Conservation (phyloP, 169 alveolate species). For the Pseudocohnilembus persalinus region DNA sequence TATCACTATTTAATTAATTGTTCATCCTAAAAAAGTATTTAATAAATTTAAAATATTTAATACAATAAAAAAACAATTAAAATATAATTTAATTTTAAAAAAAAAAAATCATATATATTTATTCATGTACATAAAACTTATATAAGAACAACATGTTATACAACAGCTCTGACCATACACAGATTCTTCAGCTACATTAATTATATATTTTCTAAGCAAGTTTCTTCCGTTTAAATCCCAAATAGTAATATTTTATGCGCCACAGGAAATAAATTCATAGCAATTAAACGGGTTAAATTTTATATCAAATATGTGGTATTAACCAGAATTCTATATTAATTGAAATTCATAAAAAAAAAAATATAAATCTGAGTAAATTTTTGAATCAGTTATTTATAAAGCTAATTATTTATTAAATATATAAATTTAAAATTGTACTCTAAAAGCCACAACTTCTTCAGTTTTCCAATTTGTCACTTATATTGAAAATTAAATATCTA, state of each 20-base stretch:
- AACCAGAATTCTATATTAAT: conserved; percentile 53
- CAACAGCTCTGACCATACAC: conserved; percentile 32
- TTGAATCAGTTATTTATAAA: not conserved
- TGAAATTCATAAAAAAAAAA: too few species aligned
- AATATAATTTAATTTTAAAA: too few species aligned
- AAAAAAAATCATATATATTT: too few species aligned
- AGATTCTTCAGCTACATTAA: conserved; percentile 31
- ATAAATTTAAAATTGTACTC: conserved; percentile 4
- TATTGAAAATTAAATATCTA: conserved; percentile 69
- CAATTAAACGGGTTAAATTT: conserved; percentile 65
- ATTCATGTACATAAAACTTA: conserved; percentile 22
- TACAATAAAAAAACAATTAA: too few species aligned
- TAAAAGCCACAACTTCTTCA: conserved; percentile 63
- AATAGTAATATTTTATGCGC: conserved; percentile 69
- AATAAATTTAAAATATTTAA: too few species aligned
- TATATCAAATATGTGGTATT: conserved; percentile 66
- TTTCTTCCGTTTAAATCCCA: conserved; percentile 75
- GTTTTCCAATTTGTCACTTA: conserved; percentile 67
- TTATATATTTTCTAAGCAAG: conserved; percentile 36
- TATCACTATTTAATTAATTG: conserved; percentile 68
- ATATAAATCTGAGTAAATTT: not conserved
- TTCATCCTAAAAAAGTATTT: conserved; percentile 37
- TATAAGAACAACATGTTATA: conserved; percentile 37
- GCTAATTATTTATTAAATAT: too few species aligned
- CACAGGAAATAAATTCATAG: conserved; percentile 71